phyloP scores from a whole-genome alignment of 805 yeast species.

The Kluyveromyces siamensis region DNA sequence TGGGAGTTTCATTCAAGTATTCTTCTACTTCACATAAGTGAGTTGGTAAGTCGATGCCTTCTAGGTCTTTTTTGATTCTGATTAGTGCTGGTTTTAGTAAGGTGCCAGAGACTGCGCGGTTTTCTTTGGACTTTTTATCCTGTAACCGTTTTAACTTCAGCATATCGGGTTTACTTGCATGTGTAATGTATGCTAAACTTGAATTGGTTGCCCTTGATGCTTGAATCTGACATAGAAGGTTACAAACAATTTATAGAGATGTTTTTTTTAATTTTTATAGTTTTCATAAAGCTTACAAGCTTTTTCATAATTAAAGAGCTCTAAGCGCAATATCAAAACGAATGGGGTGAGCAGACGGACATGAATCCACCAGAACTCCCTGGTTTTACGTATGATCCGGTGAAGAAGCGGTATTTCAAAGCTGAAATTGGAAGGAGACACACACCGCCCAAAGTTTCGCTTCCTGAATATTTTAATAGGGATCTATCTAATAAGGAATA shows the following conservation, averaged over 20 bases:
- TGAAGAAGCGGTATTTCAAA: conserved; percentile 18
- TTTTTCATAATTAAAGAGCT: not conserved
- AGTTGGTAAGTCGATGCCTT: conserved; percentile 19
- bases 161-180: not conserved
- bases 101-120: conserved; percentile 1
- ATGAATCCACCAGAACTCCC: conserved; percentile 14
- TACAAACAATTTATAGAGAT: too few species aligned
- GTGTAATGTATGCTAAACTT: too few species aligned
- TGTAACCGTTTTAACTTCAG: conserved; percentile 1
- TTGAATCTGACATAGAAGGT: not conserved
- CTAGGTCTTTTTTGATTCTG: conserved; percentile 21
- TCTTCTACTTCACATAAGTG: conserved; percentile 8
- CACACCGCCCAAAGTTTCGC: not conserved
- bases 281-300: too few species aligned
- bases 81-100: conserved; percentile 10
- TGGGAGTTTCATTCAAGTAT: conserved; percentile 6
- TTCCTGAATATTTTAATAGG: not conserved
- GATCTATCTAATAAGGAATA: not conserved
- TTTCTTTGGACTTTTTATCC: conserved; percentile 1
- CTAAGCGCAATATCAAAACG: not conserved
- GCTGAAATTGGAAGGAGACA: not conserved
- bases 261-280: too few species aligned
- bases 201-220: not conserved
- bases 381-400: conserved; percentile 22
- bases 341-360: not conserved